Evolutionary conservation across 2,329 filamentous ascomycete genomes (phyloP).

Genomic region (Immersiporthe knoxdaviesiana): DNA sequence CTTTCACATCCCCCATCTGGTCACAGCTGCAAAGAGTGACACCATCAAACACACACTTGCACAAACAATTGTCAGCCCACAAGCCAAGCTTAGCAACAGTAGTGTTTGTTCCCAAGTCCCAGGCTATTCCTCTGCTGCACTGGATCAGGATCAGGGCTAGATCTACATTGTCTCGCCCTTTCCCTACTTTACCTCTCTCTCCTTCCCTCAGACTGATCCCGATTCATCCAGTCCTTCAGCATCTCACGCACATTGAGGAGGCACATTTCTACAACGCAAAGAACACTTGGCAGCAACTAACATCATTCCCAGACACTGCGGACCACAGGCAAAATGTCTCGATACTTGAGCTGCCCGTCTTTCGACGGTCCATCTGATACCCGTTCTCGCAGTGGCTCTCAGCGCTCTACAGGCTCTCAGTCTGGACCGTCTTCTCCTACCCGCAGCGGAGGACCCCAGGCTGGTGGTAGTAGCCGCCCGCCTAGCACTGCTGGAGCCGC

Average conservation of each 20-base stretch:
- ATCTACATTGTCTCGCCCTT: background rate
- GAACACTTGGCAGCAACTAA: background rate
- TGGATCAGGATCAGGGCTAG: background rate
- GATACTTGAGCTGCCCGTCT: slow-evolving; percentile 16
- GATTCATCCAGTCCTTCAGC: background rate
- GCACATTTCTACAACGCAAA: background rate
- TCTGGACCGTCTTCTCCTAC: slow-evolving; percentile 16
- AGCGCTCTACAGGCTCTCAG: slow-evolving; percentile 19
- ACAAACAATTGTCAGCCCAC: background rate
- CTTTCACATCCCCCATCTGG: background rate
- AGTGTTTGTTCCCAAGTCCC: background rate
- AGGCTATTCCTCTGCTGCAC: background rate
- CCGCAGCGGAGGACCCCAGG: slow-evolving; percentile 12
- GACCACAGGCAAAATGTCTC: slow-evolving; percentile 22
- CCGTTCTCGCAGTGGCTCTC: slow-evolving; percentile 22
- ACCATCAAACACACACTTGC: background rate
- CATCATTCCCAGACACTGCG: background rate
- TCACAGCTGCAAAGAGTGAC: background rate
- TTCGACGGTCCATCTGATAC: slow-evolving; percentile 29
- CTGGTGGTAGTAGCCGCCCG: slow-evolving; percentile 26
- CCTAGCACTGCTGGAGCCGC: slow-evolving; percentile 20
- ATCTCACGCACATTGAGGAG: background rate
- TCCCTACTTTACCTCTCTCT: background rate
- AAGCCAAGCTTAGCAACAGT: background rate
- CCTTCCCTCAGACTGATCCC: background rate